Evolutionary conservation across 2,329 filamentous ascomycete species (phyloP), one percentile per base, ranked within the genome.

Genomic region (Trichoderma gracile): DNA sequence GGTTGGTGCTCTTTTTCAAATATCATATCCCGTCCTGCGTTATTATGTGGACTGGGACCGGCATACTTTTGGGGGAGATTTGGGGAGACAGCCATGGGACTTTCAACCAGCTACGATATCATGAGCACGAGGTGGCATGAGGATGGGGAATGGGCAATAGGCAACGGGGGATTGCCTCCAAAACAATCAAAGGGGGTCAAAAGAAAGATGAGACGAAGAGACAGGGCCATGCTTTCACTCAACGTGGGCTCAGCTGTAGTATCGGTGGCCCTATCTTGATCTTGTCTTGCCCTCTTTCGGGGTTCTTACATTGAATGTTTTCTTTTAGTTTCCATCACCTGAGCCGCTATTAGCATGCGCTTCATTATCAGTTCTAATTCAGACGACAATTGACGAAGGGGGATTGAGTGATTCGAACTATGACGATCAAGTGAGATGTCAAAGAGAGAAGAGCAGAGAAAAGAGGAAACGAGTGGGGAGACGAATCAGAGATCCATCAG

Each of bases 161-260:
- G 25, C 49, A 50, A 67, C 63, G 59, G 58, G 64, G 68, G 72
- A 71, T 69, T 71, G 68, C 70, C 69, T 67, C 63, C 46, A 38
- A 47, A 23, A 60, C 64, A 54, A 62, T n/a, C 17, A 19, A 38
- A 30, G 61, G 64, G 30, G 33, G 30, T 9, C 23, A 33, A 30
- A 10, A 12, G 5, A 21, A 12, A 21, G 45, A 50, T 5, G 38
- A 61, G 33, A 53, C 5, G 57, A 50, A 52, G 14, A 8, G 27
- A 33, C n/a, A 14, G 19, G 38, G 38, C 38, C 58, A 43, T 61
- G 65, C 68, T 71, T 69, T 66, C 72, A 75, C 75, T 76, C 72
- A 73, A 76, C 74, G 75, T 76, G 74, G 72, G 73, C 40, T 9
- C 2, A 15, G 33, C 42, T 65, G 57, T 58, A 40, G 17, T 33